Percentiles rank a stretch among this genome's conserved stretches.
phyloP scores from a whole-genome alignment of 2,329 filamentous ascomycete species.

The Fusarium tupiense region DNA sequence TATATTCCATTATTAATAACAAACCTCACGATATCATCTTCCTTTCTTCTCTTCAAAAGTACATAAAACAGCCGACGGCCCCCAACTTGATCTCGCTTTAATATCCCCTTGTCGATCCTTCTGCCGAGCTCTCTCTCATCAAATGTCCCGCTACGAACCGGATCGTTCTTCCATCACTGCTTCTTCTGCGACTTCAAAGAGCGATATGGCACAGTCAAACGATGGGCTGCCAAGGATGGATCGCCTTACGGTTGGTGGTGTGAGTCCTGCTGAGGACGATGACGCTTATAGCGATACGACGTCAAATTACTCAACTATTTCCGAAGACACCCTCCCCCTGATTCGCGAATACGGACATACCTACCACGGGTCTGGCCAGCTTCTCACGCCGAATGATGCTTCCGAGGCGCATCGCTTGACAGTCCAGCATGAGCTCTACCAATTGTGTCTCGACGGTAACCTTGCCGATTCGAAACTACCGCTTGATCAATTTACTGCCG shows the following conservation, averaged over 20 bases:
- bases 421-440: constrained; percentile 49
- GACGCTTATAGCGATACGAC: constrained; percentile 42
- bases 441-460: constrained; percentile 47
- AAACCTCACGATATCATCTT: background rate
- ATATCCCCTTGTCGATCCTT: constrained; percentile 19
- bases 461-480: constrained; percentile 48
- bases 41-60: background rate
- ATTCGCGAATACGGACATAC: constrained; percentile 49
- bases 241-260: constrained; percentile 17
- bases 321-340: constrained; percentile 46
- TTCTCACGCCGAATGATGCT: constrained; percentile 49
- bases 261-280: constrained; percentile 35
- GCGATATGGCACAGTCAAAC: constrained; percentile 13
- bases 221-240: constrained; percentile 11
- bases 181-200: constrained; percentile 3
- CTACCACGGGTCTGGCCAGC: constrained; percentile 50
- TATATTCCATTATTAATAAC: constrained; percentile 2
- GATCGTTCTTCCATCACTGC: constrained; percentile 11
- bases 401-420: constrained; percentile 46
- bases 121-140: constrained; percentile 9
- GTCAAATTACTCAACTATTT: constrained; percentile 50
- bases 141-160: constrained; percentile 25
- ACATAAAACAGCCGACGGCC: background rate
- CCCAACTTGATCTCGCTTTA: background rate
- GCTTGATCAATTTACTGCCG: constrained; percentile 35